These are phyloP conservation scores for Aurantiochytrium sp. DNA, from an alignment of 108 stramenopile species.

Conservation along the genomic window DNA sequence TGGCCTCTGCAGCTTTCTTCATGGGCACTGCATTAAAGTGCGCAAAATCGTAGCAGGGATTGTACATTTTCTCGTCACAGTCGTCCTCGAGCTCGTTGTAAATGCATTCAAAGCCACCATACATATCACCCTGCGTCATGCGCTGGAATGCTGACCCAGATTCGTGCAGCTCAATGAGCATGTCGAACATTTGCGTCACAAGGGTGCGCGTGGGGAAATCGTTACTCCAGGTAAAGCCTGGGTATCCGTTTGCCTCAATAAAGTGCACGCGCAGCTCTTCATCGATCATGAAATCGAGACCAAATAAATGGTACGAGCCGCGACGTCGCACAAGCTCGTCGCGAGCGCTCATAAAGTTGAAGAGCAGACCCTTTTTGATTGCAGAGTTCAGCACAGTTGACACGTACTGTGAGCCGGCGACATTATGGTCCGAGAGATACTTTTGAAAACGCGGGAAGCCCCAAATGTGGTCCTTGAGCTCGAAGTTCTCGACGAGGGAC, in stretches of 20 bases:
- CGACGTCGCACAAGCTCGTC: conserved; percentile 4
- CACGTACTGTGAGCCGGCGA: conserved; percentile 9
- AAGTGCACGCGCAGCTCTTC: conserved; percentile 14
- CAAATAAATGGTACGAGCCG: background rate
- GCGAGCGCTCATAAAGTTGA: background rate
- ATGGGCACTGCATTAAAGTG: conserved; percentile 9
- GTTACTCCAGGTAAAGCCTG: conserved; percentile 5
- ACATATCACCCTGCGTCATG: conserved; percentile 13
- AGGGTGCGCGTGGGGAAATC: conserved; percentile 6
- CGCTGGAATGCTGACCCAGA: background rate
- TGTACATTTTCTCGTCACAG: conserved; percentile 1
- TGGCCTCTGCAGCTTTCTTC: background rate
- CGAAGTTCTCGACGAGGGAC: background rate
- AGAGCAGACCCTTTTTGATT: conserved; percentile 3
- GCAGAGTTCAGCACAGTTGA: conserved; percentile 16
- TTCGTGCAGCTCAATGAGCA: background rate
- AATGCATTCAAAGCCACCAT: background rate
- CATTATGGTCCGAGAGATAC: background rate
- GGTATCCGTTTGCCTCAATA: background rate
- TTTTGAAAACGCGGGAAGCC: background rate
- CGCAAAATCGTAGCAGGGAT: background rate
- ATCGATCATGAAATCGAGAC: conserved; percentile 1
- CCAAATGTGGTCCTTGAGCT: conserved; percentile 20
- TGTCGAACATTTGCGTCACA: conserved; percentile 1
- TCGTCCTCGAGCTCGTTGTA: conserved; percentile 15